Evolutionary conservation across 1,284 basidiomycete genomes (phyloP), one percentile per base, ranked within the genome.

Genomic region (Ceratobasidium sp.): DNA sequence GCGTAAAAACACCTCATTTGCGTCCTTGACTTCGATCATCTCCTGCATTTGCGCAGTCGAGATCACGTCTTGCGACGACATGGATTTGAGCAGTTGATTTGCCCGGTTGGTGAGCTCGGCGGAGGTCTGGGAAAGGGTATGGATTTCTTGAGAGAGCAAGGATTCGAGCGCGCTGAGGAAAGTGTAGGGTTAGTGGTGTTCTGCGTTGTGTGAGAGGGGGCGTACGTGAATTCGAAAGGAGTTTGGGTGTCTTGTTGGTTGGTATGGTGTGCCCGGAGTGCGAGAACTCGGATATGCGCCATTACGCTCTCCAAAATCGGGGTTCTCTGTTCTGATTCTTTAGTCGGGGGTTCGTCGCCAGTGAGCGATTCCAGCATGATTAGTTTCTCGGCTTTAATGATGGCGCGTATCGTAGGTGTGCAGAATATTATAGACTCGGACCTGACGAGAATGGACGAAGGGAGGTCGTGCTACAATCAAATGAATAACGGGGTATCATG

Each of bases 1-100:
- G 6, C 76, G 76, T 37, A 77, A 25, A 62, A 77, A 77, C 40
- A 70, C 56, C 68, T 77, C 76, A 29, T 54, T 73, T 49, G 76
- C 59, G 52, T 77, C 76, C 51, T 77, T 77, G 61, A 77, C 76
- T 64, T 77, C 76, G 37, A 77, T 71, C 66, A 77, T 70, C 68
- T 77, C 76, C 43, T 77, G 76, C 68, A 77, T 70, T 37, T 77
- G 76, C 17, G 65, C 69, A 56, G 76, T 77, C 32, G 76, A 77
- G 46, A 77, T 77, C 37, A 77, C 76, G 25, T 77, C 76, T 46
- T 70, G 69, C n/a, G 76, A 71, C 25, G 76, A 77, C 76, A 77
- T 77, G 46, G 68, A 70, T 49, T 61, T 65, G 8, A 77, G 59
- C 37, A 77, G 61, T 11, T 34, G 51, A 59, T 70, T 65, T 43